Base-by-base conservation (phyloP, 177 flowering plant species). In the Tripterygium wilfordii region DNA sequence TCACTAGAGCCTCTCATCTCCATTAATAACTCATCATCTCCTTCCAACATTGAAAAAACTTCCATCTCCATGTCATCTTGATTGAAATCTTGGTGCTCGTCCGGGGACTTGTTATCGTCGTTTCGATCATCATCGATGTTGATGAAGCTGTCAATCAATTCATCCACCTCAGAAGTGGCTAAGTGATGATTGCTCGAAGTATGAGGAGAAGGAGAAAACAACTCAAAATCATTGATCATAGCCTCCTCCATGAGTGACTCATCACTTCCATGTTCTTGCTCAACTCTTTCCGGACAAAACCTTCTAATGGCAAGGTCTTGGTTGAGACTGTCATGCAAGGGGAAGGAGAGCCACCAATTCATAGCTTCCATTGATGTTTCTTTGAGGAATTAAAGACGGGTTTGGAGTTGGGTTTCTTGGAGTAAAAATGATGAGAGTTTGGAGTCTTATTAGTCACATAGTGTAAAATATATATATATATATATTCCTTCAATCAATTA, bases 91-190 rank as follows among this genome's bases (percentile, higher is more conserved):
- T 44, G 30, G 8, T 43, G 14, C 35, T 33, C 28, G 20, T 48
- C 38, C 7, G 8, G 41, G 10, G 42, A 29, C 17, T 40, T 15
- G 10, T 48, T 42, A 16, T 46, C 52, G 3, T 53, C 71, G 10
- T 58, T 48, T 7, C 19, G 3, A 8, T 38, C 10, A 28, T 44
- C 40, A 24, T 76, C 83, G 25, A 60, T 60, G 58, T 81, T 76
- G 21, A 81, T 63, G 71, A 78, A 71, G 48, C 80, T 74, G 19
- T 81, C 74, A 19, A 68, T 77, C 8, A 81, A 63, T 10, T 71
- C 65, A 13, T 69, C 78, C 17, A 67, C 68, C 50, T 78, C 80
- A 0, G 49, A 36, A n/a, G 61, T 49, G 18, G 58, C 54, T 18
- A 66, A 48, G 28, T 26, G 25, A 37, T 56, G 54, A 37, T 36